Evolutionary conservation across 2,329 filamentous ascomycete genomes (phyloP).

Genomic region (Simplicillium sp.): DNA sequence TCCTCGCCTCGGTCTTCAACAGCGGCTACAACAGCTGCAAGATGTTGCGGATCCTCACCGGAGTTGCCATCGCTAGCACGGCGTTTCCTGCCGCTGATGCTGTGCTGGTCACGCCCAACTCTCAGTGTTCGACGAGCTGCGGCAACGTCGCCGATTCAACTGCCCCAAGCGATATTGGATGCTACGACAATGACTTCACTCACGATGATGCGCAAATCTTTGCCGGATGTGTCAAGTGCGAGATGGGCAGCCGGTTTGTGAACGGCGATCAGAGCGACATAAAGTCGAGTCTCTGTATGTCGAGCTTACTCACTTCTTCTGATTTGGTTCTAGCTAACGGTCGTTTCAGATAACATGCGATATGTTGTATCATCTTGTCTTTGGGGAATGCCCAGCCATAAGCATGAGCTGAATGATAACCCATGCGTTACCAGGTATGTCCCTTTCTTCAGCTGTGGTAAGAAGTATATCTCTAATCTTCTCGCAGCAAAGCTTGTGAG

Average conservation of each 20-base stretch:
- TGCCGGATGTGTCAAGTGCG: constrained; percentile 41
- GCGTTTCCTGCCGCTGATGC: constrained; percentile 13
- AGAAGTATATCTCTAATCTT: constrained; percentile 13
- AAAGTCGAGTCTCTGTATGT: constrained; percentile 45
- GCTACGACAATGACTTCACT: constrained; percentile 29
- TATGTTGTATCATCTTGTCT: constrained; percentile 47
- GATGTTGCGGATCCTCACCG: constrained; percentile 11
- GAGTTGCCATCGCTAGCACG: constrained; percentile 10
- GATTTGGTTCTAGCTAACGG: background rate
- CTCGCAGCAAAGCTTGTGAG: constrained; percentile 40
- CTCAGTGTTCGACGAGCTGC: constrained; percentile 40
- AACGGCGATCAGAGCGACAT: constrained; percentile 38
- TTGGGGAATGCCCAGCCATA: constrained; percentile 36
- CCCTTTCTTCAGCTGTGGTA: background rate
- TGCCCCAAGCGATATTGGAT: constrained; percentile 36
- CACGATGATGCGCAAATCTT: constrained; percentile 36
- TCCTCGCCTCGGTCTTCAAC: too few species aligned
- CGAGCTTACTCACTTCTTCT: constrained; percentile 5
- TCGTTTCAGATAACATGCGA: constrained; percentile 6
- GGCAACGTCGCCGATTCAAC: constrained; percentile 43
- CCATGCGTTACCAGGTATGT: constrained; percentile 45
- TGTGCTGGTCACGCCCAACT: constrained; percentile 35
- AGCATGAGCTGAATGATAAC: constrained; percentile 23
- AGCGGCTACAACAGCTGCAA: background rate
- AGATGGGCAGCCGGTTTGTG: constrained; percentile 37